A percentile compares a stretch with the other conserved stretches of the same genome.
Conservation (phyloP, 768 basidiomycete genomes). For the Tricholoma matsutake region DNA sequence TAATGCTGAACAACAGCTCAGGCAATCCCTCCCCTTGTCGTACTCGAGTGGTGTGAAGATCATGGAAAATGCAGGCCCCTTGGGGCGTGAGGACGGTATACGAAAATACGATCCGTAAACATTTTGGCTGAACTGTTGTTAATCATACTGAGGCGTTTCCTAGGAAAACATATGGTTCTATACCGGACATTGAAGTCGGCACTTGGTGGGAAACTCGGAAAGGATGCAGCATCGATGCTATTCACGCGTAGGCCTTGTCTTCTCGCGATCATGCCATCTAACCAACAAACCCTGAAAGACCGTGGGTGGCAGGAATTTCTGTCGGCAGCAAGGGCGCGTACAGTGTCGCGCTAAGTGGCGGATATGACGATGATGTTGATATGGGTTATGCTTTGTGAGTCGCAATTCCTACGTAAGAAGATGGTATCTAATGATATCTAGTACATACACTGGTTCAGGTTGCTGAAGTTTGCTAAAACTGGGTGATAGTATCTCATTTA, state of each 20-base stretch:
- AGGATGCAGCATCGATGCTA: slow-evolving; percentile 69
- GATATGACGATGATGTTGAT: slow-evolving; percentile 85
- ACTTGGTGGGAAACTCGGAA: slow-evolving; percentile 79
- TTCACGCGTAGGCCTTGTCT: slow-evolving; percentile 72
- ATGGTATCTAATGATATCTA: slow-evolving; percentile 22
- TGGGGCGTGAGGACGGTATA: slow-evolving; percentile 34
- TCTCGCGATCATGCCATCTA: not conserved
- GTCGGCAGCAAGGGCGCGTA: slow-evolving; percentile 67
- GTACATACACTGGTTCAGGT: slow-evolving; percentile 83
- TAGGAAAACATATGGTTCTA: slow-evolving; percentile 79
- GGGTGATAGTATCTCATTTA: not conserved
- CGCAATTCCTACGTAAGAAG: not conserved
- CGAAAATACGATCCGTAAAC: slow-evolving; percentile 53
- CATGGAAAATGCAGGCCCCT: slow-evolving; percentile 31
- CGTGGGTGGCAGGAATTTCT: slow-evolving; percentile 82
- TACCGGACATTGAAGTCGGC: slow-evolving; percentile 77
- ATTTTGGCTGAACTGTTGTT: not conserved
- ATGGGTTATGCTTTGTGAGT: slow-evolving; percentile 80
- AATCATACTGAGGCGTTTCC: not conserved
- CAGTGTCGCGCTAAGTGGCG: slow-evolving; percentile 85
- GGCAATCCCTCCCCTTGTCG: slow-evolving; percentile 34
- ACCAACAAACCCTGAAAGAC: slow-evolving; percentile 39
- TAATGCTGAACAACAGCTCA: slow-evolving; percentile 37
- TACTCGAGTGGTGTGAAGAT: slow-evolving; percentile 35
- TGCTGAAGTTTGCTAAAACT: slow-evolving; percentile 4